Base-by-base conservation (phyloP, 352 stramenopile genomes). In the Phytopythium vexans region DNA sequence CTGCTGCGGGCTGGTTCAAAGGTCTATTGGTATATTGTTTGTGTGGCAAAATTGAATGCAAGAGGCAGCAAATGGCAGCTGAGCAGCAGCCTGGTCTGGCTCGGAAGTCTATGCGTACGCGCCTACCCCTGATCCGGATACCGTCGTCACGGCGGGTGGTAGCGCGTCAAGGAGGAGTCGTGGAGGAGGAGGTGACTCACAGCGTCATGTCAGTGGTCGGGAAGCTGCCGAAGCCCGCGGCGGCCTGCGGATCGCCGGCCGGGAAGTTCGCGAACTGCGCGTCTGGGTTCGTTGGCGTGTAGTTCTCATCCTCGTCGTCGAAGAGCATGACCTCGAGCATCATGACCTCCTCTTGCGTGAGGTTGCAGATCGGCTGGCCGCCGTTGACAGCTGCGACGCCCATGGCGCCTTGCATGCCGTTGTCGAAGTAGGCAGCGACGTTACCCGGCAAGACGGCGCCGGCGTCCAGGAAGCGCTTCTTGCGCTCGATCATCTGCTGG, bases 401-500 rank as follows among this genome's bases (percentile, higher is more conserved):
- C 8, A 57, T 60, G 46, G 34, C 49, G 38, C 41, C 37, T 38
- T 71, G 64, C 49, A 72, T 74, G 8, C 68, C 58, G 57, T 74
- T 74, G 37, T 37, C 38, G 35, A 38, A 32, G 33, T 11, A 38
- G 14, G 53, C 42, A 15, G 49, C 48, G 21, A 21, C 47, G 14
- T 55, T 41, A 7, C 43, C 44, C 3, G 34, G 35, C 32, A 66
- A 49, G 11, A 52, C 54, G 6, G 72, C 61, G 12, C 57, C 55
- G 35, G 68, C 64, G 32, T 77, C 68, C 64, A 77, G 65, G 53
- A 77, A 72, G 38, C 68, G 68, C 41, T 77, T 77, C 61, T 77
- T 77, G 49, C 64, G 68, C 61, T 77, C 68, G n/a, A 72, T 46
- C 68, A 74, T 77, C 67, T 74, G 68, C 52, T 77, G 68, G 21